Evolutionary conservation across 2,329 filamentous ascomycete species (phyloP), one percentile per base, ranked within the genome.

Genomic region (Ophiostoma populinum): DNA sequence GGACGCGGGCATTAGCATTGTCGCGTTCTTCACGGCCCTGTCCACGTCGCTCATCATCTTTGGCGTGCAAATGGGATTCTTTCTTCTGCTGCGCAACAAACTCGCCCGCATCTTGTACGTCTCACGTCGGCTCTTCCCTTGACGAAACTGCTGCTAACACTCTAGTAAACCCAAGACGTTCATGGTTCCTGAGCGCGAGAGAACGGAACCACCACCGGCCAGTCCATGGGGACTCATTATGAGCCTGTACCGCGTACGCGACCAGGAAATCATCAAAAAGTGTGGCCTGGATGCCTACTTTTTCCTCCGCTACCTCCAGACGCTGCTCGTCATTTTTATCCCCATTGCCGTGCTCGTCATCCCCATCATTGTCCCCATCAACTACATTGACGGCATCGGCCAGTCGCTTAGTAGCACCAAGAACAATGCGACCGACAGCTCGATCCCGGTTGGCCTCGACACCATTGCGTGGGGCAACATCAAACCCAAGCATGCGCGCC

Each of bases 261-360:
- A 81, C 42, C 65, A 81, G 10, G 82, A 92, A 46, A 73, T 98
- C 45, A 92, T 98, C 47, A 78, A 87, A 35, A 92, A 94, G 55
- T 94, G 87, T 46, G 90, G 90, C 13, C 69, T 98, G 8, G 90
- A 98, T 52, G 85, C 87, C 49, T 98, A 93, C 58, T 93, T 95
- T 61, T 98, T 98, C 54, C 65, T 98, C 1, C 80, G 92, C 42
- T 98, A 93, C 49, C 68, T 73, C 11, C 69, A 69, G 44, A 68
- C 50, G 54, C 70, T 95, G 5, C 67, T 95, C 28, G 75, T 93
- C 51, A 92, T 98, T 42, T 95, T 98, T 52, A 59, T 92, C 25
- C 85, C 90, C 2, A 73, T 93, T 38, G 74, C 80, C 10, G 45
- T 71, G 18, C 50, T 94, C 34, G 75, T 92, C 19, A 62, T 94